These are phyloP conservation scores for Amoebophrya sp. DNA, from an alignment of 169 alveolate species.

Conservation along the genomic window DNA sequence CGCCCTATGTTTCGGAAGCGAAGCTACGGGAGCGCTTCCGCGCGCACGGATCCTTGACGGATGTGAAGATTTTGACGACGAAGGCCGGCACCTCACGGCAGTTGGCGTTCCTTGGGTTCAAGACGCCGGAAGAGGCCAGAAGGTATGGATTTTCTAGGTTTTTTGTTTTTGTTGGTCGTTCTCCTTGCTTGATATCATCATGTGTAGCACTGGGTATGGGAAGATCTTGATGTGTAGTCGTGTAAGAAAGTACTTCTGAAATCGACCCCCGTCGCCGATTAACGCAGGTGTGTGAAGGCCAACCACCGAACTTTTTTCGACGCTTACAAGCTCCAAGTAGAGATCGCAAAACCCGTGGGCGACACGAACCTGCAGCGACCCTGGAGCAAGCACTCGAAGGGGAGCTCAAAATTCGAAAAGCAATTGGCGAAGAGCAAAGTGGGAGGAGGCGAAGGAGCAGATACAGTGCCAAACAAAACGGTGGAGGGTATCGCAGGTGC, in stretches of 20 bases:
- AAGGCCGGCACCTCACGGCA: not conserved
- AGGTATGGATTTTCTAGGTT: no score
- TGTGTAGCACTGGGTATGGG: no score
- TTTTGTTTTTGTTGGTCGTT: no score
- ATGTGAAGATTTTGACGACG: not conserved
- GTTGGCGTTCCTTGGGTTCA: not conserved
- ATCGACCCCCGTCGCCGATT: no score
- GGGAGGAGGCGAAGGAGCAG: not conserved
- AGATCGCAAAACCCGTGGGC: constrained; percentile 61
- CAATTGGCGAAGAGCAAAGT: no score
- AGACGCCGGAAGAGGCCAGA: not conserved
- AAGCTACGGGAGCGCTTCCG: not conserved
- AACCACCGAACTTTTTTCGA: constrained; percentile 55
- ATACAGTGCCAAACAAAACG: not conserved
- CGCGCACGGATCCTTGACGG: not conserved
- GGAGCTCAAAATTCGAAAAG: constrained; percentile 49
- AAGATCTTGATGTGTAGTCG: no score
- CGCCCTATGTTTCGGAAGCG: not conserved
- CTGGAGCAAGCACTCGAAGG: constrained; percentile 57
- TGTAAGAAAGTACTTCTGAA: no score
- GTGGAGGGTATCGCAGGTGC: constrained; percentile 12
- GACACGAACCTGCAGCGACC: constrained; percentile 59
- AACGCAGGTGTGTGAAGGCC: not conserved
- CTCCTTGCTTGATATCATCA: no score
- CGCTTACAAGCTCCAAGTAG: constrained; percentile 57